Conservation (phyloP, 345 rosid genomes). For the Bretschneidera sinensis region DNA sequence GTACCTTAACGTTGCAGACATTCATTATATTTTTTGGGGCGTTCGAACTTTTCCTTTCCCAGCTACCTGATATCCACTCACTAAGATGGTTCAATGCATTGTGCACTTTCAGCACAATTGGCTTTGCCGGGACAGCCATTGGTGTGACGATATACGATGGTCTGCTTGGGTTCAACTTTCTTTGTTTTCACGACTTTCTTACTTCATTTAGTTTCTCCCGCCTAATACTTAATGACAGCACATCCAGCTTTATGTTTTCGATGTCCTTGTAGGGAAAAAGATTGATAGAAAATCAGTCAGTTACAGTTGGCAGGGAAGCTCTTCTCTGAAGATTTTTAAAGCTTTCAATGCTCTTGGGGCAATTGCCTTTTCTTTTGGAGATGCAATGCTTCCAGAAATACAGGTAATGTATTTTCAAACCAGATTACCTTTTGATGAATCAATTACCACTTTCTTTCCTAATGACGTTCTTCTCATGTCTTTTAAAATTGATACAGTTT, state of each 20-base stretch:
- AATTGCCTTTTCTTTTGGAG: conserved; percentile 55
- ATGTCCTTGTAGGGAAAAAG: conserved; percentile 23
- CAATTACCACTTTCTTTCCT: no score
- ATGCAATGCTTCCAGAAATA: conserved; percentile 60
- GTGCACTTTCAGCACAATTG: conserved; percentile 40
- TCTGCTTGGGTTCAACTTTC: conserved; percentile 1
- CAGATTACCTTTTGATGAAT: no score
- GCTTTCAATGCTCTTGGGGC: conserved; percentile 53
- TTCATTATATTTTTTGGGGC: conserved; percentile 44
- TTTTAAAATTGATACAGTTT: no score
- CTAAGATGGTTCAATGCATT: conserved; percentile 46
- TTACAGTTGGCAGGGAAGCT: conserved; percentile 40
- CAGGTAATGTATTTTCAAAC: no score
- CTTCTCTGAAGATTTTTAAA: conserved; percentile 31
- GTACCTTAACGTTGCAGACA: conserved; percentile 37
- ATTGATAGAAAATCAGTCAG: no score
- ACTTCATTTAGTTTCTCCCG: no score
- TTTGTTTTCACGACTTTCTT: no score
- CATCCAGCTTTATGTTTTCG: background rate
- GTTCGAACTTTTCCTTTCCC: conserved; percentile 45
- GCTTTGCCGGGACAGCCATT: conserved; percentile 49
- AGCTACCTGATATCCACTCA: conserved; percentile 46
- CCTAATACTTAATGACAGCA: background rate
- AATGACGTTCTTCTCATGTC: no score
- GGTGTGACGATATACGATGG: conserved; percentile 43